Base-by-base conservation (phyloP, 2,329 filamentous ascomycete genomes). In the Neophaeococcomyces aloes region DNA sequence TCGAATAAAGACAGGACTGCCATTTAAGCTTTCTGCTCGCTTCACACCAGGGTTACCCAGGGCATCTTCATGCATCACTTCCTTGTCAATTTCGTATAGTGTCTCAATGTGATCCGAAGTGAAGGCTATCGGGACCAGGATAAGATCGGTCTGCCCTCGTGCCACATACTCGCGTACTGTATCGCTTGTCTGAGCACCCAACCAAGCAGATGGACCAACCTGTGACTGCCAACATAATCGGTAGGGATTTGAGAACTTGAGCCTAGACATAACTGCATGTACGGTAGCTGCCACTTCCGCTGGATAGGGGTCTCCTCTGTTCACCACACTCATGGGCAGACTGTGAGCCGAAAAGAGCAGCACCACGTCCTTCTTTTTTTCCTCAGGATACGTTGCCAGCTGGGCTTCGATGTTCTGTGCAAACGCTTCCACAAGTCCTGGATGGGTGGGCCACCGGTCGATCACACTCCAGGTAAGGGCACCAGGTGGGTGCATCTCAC, bases 21-120 rank as follows among this genome's bases (percentile, higher is more conserved):
- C 91, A 58, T 98, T 98, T 57, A 98, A 65, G 59, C 85, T 93
- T 61, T 96, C 91, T 1, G 83, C 86, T 45, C 91, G 77, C 71
- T 93, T 94, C 50, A 98, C 79, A 25, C 88, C 86, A 0, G 76
- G 67, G 57, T 84, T 77, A 11, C 83, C 79, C 1, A 52, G 41
- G 0, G 51, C 50, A 76, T 86, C 63, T 51, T 94, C 88, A 46
- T 86, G 83, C 58, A 98, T 96, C 30, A 98, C 86, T 65, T 98
- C 91, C 56, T 86, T 74, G 61, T 98, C 91, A 41, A 98, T 70
- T 64, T 98, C 91, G 61, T 82, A 96, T 1, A 98, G 71, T 0
- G 91, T 98, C 67, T 98, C 91, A 54, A 98, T 98, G 61, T 98
- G 91, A 58, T 98, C 91, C n/a, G 86, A 94, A 0, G 91, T 98